A percentile compares a stretch with the other conserved stretches of the same genome.
These are phyloP conservation scores for Lactarius akahatsu DNA, from an alignment of 768 basidiomycete species.

Conservation along the genomic window DNA sequence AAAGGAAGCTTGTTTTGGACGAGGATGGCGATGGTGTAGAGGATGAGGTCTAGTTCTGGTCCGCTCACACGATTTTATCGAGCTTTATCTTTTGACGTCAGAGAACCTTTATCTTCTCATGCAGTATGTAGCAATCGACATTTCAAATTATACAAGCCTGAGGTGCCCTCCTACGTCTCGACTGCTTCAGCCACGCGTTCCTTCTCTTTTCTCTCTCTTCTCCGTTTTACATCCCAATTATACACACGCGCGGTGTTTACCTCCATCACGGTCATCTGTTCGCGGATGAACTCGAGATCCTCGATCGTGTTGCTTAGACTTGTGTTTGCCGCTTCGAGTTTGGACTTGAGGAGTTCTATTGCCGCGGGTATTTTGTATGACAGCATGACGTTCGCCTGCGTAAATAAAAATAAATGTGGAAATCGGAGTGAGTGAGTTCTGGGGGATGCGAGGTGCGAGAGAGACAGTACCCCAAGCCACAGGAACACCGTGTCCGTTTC, in stretches of 20 bases:
- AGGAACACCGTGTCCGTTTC: conserved; percentile 88
- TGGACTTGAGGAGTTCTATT: conserved; percentile 66
- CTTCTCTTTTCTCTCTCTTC: conserved; percentile 48
- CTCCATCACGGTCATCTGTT: conserved; percentile 97
- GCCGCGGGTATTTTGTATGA: conserved; percentile 86
- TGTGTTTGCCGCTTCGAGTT: conserved; percentile 68
- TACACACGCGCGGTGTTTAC: conserved; percentile 93
- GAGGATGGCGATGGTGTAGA: conserved; percentile 38
- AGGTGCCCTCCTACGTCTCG: conserved; percentile 1
- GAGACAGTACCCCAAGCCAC: conserved; percentile 84
- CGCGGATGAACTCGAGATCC: conserved; percentile 89
- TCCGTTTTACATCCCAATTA: conserved; percentile 91
- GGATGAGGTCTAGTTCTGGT: conserved; percentile 32
- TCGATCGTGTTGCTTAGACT: conserved; percentile 69
- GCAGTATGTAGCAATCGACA: background rate
- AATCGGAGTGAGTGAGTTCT: background rate
- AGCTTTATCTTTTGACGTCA: background rate
- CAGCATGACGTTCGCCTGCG: conserved; percentile 95
- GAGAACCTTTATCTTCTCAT: background rate
- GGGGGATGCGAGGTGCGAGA: background rate
- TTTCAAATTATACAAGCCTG: background rate
- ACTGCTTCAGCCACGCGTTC: conserved; percentile 2
- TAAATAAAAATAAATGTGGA: background rate
- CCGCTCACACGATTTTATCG: too few species aligned
- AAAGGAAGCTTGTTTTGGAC: conserved; percentile 65